A percentile compares a stretch with the other conserved stretches of the same genome.
phyloP scores from a whole-genome alignment of 768 basidiomycete genomes.

The Kondoa subrosea region DNA sequence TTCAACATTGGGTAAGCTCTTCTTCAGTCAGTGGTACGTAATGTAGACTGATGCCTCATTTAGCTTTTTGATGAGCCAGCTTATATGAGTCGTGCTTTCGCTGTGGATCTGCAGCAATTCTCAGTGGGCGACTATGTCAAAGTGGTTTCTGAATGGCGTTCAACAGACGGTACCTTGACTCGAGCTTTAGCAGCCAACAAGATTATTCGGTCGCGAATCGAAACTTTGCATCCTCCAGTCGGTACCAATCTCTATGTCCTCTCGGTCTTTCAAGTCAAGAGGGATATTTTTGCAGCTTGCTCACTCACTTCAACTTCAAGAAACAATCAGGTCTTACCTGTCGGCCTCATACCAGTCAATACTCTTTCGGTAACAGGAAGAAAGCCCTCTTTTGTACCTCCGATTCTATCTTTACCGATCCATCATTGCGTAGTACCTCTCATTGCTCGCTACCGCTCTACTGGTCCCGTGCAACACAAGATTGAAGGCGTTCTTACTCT shows the following conservation, averaged over 20 bases:
- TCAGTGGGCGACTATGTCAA: neutral
- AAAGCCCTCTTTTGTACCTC: neutral
- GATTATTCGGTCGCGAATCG: neutral
- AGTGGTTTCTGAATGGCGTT: neutral
- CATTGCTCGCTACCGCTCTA: neutral
- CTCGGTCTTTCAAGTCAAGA: neutral
- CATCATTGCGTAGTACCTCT: neutral
- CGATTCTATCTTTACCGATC: neutral
- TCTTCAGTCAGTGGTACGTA: neutral
- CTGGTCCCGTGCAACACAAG: neutral
- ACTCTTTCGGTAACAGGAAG: neutral
- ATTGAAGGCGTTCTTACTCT: neutral
- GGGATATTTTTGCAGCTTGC: neutral
- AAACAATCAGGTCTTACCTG: neutral
- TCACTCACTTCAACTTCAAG: neutral
- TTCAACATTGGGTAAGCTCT: neutral
- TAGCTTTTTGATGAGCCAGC: neutral
- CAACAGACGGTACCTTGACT: neutral
- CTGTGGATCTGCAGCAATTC: neutral
- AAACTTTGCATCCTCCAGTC: neutral
- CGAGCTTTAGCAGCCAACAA: neutral
- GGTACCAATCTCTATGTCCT: neutral
- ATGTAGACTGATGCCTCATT: neutral
- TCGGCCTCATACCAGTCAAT: neutral
- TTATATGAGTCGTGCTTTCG: neutral